Percentiles rank a stretch among this genome's conserved stretches.
Evolutionary conservation across 75 land plant genomes (phyloP).

Genomic region (Cryptomeria japonica): DNA sequence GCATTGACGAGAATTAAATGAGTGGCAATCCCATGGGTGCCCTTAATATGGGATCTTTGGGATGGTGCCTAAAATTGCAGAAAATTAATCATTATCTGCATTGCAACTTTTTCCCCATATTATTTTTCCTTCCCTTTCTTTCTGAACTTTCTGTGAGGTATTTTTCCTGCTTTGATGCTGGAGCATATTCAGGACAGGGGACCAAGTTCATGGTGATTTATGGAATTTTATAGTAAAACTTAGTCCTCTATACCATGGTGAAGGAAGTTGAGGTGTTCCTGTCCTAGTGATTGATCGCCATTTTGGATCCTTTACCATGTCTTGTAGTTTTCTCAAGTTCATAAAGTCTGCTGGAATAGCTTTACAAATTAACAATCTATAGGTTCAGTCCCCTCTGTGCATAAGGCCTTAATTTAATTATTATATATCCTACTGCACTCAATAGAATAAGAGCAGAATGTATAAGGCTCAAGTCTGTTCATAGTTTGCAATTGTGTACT

Average conservation of each 20-base stretch:
- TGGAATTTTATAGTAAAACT: not conserved
- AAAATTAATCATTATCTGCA: not conserved
- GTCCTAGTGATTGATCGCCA: not conserved
- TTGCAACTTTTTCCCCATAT: not conserved
- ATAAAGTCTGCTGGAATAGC: not conserved
- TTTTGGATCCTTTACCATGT: not conserved
- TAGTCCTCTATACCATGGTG: not conserved
- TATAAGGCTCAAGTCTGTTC: not conserved
- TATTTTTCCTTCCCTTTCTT: not conserved
- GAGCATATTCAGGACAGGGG: not conserved
- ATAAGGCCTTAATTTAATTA: conserved; percentile 10
- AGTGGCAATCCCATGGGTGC: conserved; percentile 6
- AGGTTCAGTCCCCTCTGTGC: conserved; percentile 1
- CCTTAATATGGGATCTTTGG: conserved; percentile 7
- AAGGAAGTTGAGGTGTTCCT: not conserved
- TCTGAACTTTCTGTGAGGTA: not conserved
- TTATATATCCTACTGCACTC: not conserved
- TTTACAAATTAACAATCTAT: not conserved
- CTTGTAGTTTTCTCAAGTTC: not conserved
- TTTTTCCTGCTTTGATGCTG: not conserved
- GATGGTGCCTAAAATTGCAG: conserved; percentile 1
- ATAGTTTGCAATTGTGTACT: not conserved
- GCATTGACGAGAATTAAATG: not conserved
- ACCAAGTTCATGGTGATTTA: not conserved
- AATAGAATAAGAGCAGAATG: not conserved